Base-by-base conservation (phyloP, 768 basidiomycete genomes). In the Pleurotus eryngii region DNA sequence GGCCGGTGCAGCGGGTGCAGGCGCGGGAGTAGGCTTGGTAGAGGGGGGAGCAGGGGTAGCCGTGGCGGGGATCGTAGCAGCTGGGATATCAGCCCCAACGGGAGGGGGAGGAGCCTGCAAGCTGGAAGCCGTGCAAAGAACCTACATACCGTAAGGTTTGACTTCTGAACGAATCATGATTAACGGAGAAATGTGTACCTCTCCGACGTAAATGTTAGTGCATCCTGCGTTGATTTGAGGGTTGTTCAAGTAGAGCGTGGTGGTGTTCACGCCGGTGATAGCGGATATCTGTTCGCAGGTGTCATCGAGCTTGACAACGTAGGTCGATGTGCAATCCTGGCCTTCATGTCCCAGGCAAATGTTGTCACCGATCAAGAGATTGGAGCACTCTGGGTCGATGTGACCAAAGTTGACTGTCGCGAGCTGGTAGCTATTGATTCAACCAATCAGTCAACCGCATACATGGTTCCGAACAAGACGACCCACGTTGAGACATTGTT, bases 181-280 rank as follows among this genome's bases (percentile, higher is more conserved):
- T 38, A 53, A 17, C 3, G 17, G 15, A 7, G 15, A 9, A 26
- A 14, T 8, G 3, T 79, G 56, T 49, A 90, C 90, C 82, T 91
- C 86, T 65, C 85, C 89, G 57, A 87, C 65, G 71, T 90, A 90
- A 68, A 92, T 74, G 75, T 91, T 91, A 61, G 62, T 71, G 70
- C 84, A 88, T 0, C 67, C 72, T 0, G 46, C 2, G 63, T 82
- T 60, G 62, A 92, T 76, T 69, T 90, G 85, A 17, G 89, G 90
- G 81, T 93, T 93, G 81, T 92, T 91, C 58, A 61, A 14, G 66
- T 68, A 74, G 27, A 93, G 74, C 4, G 83, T 75, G 38, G 82
- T 81, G 22, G 63, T 56, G 75, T 85, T 81, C 69, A 88, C 64
- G 37, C 74, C 69, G 63, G 71, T 62, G 1, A 51, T 61, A 24